phyloP scores from a whole-genome alignment of 148 eudicot species.

The Hydrangea macrophylla region DNA sequence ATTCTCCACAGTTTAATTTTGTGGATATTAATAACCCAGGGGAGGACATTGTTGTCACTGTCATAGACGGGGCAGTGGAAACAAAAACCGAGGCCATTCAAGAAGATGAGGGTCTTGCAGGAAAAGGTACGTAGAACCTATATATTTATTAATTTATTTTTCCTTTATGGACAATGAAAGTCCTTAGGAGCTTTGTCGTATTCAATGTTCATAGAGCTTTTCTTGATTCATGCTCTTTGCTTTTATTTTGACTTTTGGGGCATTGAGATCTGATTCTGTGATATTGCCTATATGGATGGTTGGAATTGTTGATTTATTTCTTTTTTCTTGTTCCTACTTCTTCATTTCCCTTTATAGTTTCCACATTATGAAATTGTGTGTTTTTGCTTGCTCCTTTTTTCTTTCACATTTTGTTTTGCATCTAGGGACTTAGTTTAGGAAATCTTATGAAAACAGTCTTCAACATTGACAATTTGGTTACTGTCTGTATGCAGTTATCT shows the following conservation, averaged over 20 bases:
- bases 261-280: neutral
- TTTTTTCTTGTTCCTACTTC: neutral
- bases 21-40: slow-evolving; percentile 23
- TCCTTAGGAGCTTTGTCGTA: no score
- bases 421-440: neutral
- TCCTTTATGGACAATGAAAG: no score
- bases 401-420: neutral
- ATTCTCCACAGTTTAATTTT: slow-evolving; percentile 22
- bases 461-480: neutral
- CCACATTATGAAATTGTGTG: neutral
- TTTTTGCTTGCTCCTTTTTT: neutral
- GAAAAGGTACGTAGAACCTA: slow-evolving; percentile 13
- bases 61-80: slow-evolving; percentile 16
- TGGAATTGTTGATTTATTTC: neutral
- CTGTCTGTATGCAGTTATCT: neutral
- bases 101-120: slow-evolving; percentile 17
- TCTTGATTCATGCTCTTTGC: neutral
- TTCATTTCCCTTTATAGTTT: neutral
- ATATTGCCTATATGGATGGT: neutral
- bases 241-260: neutral
- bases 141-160: neutral
- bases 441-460: neutral
- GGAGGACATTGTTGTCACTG: slow-evolving; percentile 32
- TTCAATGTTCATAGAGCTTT: no score
- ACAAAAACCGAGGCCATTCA: slow-evolving; percentile 4